A percentile compares a stretch with the other conserved stretches of the same genome.
These are phyloP conservation scores for Phytopythium kandeliae DNA, from an alignment of 352 stramenopile genomes.

Conservation along the genomic window DNA sequence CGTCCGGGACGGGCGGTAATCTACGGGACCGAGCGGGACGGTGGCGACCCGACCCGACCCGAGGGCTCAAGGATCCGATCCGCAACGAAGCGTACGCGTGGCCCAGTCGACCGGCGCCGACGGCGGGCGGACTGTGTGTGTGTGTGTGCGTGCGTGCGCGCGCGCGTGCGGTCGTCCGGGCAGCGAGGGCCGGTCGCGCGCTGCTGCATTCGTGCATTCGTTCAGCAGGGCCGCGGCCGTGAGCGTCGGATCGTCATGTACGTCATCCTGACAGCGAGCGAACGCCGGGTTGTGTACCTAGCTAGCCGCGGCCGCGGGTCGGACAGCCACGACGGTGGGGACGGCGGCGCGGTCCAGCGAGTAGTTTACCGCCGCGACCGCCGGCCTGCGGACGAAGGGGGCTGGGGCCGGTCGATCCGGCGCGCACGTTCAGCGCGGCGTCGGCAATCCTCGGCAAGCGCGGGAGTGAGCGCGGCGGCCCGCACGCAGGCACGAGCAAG, in stretches of 20 bases:
- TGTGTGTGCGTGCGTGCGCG: too few relatives aligned
- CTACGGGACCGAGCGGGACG: neutral
- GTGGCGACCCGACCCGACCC: neutral
- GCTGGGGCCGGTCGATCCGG: too few relatives aligned
- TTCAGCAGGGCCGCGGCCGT: neutral
- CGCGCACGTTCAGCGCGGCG: too few relatives aligned
- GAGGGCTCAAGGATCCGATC: too few relatives aligned
- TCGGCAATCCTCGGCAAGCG: neutral
- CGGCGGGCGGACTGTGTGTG: too few relatives aligned
- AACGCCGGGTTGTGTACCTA: too few relatives aligned
- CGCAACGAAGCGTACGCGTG: too few relatives aligned
- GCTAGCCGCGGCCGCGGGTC: neutral
- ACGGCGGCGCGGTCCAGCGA: too few relatives aligned
- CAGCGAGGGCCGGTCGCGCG: too few relatives aligned
- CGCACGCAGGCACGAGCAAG: too few relatives aligned
- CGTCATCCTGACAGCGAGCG: neutral
- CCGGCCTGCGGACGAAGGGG: neutral
- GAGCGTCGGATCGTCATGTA: slow-evolving; percentile 1
- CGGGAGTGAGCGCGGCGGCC: slow-evolving; percentile 1
- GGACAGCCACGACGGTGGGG: neutral
- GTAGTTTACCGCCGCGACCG: neutral
- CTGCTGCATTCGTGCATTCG: neutral
- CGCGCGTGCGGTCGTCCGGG: too few relatives aligned
- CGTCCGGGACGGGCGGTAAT: neutral
- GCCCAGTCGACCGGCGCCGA: too few relatives aligned